A percentile compares a stretch with the other conserved stretches of the same genome.
phyloP scores from a whole-genome alignment of 2,329 filamentous ascomycete species.

The Pyricularia pennisetigena region DNA sequence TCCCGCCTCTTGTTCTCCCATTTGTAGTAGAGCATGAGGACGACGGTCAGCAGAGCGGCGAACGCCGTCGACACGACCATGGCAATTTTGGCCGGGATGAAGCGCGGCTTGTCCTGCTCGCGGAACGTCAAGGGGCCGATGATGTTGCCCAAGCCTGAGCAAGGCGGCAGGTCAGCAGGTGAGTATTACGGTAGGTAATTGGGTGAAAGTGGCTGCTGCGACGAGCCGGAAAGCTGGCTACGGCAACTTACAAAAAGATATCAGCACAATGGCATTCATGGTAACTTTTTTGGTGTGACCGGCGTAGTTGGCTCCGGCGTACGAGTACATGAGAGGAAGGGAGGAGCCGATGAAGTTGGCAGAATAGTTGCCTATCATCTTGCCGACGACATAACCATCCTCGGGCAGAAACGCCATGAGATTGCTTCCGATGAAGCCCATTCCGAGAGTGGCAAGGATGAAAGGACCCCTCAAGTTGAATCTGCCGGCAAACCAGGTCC shows the following conservation, averaged over 20 bases:
- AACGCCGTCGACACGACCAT: constrained; percentile 40
- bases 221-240: too few species aligned
- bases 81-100: constrained; percentile 42
- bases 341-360: constrained; percentile 10
- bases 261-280: constrained; percentile 6
- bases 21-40: constrained; percentile 37
- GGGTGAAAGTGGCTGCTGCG: background rate
- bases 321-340: constrained; percentile 4
- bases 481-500: background rate
- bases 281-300: constrained; percentile 9
- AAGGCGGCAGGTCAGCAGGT: background rate
- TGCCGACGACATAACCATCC: constrained; percentile 19
- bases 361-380: constrained; percentile 27
- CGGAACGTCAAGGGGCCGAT: constrained; percentile 49
- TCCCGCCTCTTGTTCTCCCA: constrained; percentile 33
- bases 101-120: constrained; percentile 38
- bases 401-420: background rate
- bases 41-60: constrained; percentile 26
- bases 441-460: background rate
- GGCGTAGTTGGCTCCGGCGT: constrained; percentile 8
- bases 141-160: constrained; percentile 37
- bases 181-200: background rate
- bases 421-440: background rate
- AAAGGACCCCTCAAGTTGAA: background rate
- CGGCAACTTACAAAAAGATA: background rate